Conservation (phyloP, 495 filamentous ascomycete species). For the Penicillium simplicissimum region DNA sequence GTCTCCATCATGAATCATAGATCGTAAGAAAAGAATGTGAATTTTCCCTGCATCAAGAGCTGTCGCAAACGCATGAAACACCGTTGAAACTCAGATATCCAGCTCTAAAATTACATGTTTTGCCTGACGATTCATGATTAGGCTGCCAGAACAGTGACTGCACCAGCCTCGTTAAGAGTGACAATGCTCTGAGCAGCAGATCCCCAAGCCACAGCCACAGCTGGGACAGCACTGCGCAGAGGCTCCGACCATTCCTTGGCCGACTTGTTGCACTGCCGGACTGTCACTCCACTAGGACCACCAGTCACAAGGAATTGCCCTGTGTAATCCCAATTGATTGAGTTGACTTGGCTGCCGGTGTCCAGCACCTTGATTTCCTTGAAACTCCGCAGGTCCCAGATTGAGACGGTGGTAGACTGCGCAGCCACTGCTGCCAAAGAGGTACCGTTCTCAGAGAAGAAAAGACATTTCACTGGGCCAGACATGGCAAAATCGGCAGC, state of each 20-base stretch:
- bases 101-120: conserved; percentile 35
- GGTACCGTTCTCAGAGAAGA: conserved; percentile 97
- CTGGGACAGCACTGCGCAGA: conserved; percentile 70
- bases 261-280: conserved; percentile 83
- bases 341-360: conserved; percentile 70
- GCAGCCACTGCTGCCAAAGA: conserved; percentile 82
- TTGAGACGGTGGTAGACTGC: conserved; percentile 70
- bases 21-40: conserved; percentile 1
- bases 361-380: conserved; percentile 77
- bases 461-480: conserved; percentile 67
- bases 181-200: conserved; percentile 70
- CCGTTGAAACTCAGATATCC: conserved; percentile 28
- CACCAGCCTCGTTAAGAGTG: conserved; percentile 70
- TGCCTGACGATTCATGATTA: conserved; percentile 46
- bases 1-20: not conserved
- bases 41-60: conserved; percentile 18
- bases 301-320: conserved; percentile 87
- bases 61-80: conserved; percentile 27
- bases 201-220: conserved; percentile 76
- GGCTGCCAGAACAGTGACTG: conserved; percentile 61
- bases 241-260: conserved; percentile 89
- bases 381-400: conserved; percentile 90
- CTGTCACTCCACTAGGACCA: conserved; percentile 76
- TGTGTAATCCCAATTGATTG: conserved; percentile 87
- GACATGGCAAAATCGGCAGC: conserved; percentile 70